These are phyloP conservation scores for Solanum sejunctum DNA, from an alignment of 257 asterid species.

Conservation along the genomic window DNA sequence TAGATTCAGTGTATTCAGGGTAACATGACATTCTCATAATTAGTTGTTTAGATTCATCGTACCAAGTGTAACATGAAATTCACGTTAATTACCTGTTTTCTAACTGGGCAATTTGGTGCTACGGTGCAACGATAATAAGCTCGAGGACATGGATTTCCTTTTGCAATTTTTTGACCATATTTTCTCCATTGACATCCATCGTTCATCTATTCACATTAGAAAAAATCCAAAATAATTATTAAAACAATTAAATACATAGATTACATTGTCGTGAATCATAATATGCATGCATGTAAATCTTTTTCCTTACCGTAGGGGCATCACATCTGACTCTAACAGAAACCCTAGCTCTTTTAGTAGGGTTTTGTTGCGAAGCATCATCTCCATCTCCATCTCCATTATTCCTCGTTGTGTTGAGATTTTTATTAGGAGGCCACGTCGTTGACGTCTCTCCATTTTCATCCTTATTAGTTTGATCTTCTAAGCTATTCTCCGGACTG, in stretches of 20 bases:
- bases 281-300: neutral
- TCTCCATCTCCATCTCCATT: constrained; percentile 41
- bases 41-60: neutral
- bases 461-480: constrained; percentile 35
- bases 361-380: constrained; percentile 53
- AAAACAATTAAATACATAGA: neutral
- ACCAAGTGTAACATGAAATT: neutral
- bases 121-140: constrained; percentile 34
- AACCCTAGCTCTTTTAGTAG: constrained; percentile 90
- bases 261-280: neutral
- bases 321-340: constrained; percentile 88
- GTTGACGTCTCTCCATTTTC: constrained; percentile 35
- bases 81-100: constrained; percentile 14
- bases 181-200: constrained; percentile 43
- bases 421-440: constrained; percentile 28
- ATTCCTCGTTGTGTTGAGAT: constrained; percentile 23
- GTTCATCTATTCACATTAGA: constrained; percentile 36
- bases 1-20: neutral
- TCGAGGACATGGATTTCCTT: constrained; percentile 31
- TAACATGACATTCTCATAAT: neutral
- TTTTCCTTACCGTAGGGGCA: constrained; percentile 57
- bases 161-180: constrained; percentile 31
- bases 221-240: neutral
- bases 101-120: constrained; percentile 22
- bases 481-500: constrained; percentile 36